Conservation (phyloP, 352 stramenopile genomes). For the Pythium rhizo-oryzae region DNA sequence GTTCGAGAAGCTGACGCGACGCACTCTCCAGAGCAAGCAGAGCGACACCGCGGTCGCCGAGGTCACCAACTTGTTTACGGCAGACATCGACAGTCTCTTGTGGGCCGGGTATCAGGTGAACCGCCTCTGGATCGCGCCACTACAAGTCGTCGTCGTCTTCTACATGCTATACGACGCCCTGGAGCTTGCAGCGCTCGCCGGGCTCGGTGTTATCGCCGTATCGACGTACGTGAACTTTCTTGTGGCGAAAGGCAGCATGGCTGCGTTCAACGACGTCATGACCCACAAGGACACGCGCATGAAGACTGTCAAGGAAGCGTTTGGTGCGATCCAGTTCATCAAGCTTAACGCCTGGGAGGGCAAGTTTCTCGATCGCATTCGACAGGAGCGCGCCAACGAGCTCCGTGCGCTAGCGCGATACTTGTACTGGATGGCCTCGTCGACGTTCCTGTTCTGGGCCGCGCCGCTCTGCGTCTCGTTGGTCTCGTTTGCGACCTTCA, state of each 20-base stretch:
- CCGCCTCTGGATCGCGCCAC: slow-evolving; percentile 14
- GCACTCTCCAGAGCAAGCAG: not conserved
- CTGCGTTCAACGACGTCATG: slow-evolving; percentile 28
- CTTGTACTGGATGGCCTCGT: slow-evolving; percentile 52
- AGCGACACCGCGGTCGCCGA: not conserved
- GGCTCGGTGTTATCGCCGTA: slow-evolving; percentile 8
- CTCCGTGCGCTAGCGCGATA: slow-evolving; percentile 57
- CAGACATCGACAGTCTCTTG: not conserved
- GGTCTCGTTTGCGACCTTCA: slow-evolving; percentile 33
- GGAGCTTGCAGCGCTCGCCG: slow-evolving; percentile 22
- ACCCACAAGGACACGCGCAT: slow-evolving; percentile 43
- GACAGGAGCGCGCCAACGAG: slow-evolving; percentile 53
- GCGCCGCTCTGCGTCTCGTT: slow-evolving; percentile 31
- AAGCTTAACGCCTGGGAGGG: slow-evolving; percentile 92
- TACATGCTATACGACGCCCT: slow-evolving; percentile 22
- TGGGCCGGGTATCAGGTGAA: not conserved
- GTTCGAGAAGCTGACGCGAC: slow-evolving; percentile 2
- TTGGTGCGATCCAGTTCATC: slow-evolving; percentile 85
- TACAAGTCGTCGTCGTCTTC: slow-evolving; percentile 16
- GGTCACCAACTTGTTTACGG: not conserved
- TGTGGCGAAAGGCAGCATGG: slow-evolving; percentile 21
- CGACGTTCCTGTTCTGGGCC: slow-evolving; percentile 45
- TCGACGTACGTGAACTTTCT: slow-evolving; percentile 21
- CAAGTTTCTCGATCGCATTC: slow-evolving; percentile 69
- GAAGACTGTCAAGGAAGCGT: slow-evolving; percentile 45